These are phyloP conservation scores for Oenanthe javanica DNA, from an alignment of 140 eudicot species.

Conservation along the genomic window DNA sequence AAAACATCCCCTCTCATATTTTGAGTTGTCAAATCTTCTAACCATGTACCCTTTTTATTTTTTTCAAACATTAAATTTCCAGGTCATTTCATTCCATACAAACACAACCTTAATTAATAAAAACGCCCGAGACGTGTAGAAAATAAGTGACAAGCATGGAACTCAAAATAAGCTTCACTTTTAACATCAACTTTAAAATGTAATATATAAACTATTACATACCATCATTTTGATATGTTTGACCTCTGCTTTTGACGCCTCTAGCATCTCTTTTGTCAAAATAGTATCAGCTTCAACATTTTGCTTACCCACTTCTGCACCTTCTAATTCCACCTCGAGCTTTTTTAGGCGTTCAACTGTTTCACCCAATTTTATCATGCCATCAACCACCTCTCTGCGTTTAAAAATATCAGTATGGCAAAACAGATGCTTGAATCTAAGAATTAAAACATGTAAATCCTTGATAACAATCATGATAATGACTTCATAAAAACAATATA, in stretches of 20 bases:
- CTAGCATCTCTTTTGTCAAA: conserved; percentile 57
- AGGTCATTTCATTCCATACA: not conserved
- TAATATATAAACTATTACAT: conserved; percentile 6
- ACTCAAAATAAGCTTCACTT: not conserved
- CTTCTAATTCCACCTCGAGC: conserved; percentile 66
- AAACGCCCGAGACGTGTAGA: not conserved
- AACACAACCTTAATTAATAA: not conserved
- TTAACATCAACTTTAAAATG: not conserved
- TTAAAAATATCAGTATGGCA: conserved; percentile 17
- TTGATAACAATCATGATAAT: not conserved
- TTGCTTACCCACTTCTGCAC: conserved; percentile 56
- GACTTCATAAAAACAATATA: not conserved
- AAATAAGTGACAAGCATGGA: not conserved
- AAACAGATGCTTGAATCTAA: not conserved
- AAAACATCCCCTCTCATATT: not conserved
- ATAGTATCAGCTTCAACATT: conserved; percentile 67
- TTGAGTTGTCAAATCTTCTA: not conserved
- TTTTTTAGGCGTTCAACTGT: conserved; percentile 55
- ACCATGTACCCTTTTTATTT: not conserved
- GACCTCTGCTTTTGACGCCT: conserved; percentile 46
- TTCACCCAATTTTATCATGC: conserved; percentile 77
- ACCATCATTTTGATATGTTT: conserved; percentile 67
- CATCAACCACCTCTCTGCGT: conserved; percentile 77
- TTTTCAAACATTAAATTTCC: not conserved
- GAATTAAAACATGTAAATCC: not conserved